A percentile compares a stretch with the other conserved stretches of the same genome.
Evolutionary conservation across 768 basidiomycete species (phyloP).

Genomic region (Cantharellus cinnabarinus): DNA sequence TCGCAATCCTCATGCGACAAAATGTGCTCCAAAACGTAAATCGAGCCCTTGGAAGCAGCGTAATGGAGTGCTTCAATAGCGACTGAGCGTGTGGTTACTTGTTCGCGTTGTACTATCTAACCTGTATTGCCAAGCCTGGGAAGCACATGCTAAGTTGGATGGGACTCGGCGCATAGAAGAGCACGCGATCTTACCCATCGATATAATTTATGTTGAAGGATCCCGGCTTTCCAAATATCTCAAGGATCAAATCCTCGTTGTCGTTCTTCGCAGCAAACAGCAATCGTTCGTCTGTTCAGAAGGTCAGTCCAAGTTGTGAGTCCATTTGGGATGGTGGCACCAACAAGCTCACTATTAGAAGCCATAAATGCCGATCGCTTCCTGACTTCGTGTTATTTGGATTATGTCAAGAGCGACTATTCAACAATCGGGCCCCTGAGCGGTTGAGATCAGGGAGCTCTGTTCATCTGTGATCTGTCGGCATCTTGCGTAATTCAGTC

Average conservation of each 20-base stretch:
- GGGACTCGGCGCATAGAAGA: not conserved
- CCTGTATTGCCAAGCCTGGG: constrained; percentile 55
- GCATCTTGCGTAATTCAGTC: not conserved
- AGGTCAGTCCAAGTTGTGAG: not conserved
- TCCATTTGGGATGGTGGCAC: not conserved
- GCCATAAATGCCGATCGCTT: not conserved
- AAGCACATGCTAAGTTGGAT: not conserved
- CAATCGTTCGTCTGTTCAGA: constrained; percentile 39
- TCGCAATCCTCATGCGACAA: constrained; percentile 59
- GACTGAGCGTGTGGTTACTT: not conserved
- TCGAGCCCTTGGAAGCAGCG: constrained; percentile 38
- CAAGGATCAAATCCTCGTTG: constrained; percentile 44
- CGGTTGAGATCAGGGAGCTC: no score
- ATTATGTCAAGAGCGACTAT: no score
- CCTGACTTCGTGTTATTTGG: not conserved
- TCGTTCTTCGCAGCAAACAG: constrained; percentile 54
- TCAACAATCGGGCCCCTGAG: no score
- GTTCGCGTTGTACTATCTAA: constrained; percentile 17
- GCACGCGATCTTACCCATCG: constrained; percentile 43
- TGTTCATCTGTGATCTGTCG: no score
- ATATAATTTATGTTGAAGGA: constrained; percentile 51
- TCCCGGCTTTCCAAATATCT: constrained; percentile 28
- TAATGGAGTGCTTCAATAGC: constrained; percentile 35
- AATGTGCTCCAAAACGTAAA: constrained; percentile 47
- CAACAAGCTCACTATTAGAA: constrained; percentile 5